phyloP scores from a whole-genome alignment of 768 basidiomycete species.

The Mycena latifolia region DNA sequence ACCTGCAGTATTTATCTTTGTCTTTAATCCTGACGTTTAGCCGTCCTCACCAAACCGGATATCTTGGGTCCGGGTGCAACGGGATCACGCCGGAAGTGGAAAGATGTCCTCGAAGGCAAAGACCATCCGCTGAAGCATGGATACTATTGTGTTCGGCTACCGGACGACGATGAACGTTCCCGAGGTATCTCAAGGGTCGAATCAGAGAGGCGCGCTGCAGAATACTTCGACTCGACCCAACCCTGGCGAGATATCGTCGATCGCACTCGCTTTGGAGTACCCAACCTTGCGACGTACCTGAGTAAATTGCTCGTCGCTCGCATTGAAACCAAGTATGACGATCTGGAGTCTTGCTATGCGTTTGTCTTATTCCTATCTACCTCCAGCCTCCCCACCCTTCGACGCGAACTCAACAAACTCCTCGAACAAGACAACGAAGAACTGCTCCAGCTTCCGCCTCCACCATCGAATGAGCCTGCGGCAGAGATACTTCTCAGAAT shows the following conservation, averaged over 20 bases:
- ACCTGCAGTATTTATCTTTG: neutral
- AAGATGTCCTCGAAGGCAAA: conserved; percentile 63
- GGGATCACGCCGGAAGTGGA: conserved; percentile 58
- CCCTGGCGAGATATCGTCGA: conserved; percentile 68
- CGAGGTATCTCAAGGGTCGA: conserved; percentile 49
- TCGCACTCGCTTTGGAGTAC: conserved; percentile 66
- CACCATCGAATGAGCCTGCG: conserved; percentile 52
- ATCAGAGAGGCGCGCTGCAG: conserved; percentile 49
- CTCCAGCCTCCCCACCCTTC: conserved; percentile 62
- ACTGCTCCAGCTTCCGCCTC: conserved; percentile 55
- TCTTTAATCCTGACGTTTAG: conserved; percentile 45
- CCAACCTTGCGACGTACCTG: conserved; percentile 63
- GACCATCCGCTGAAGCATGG: conserved; percentile 63
- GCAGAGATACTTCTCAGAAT: conserved; percentile 60
- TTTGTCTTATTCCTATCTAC: conserved; percentile 4
- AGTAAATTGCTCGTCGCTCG: conserved; percentile 63
- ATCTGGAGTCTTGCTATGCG: neutral
- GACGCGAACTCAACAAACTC: conserved; percentile 51
- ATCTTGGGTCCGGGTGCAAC: conserved; percentile 57
- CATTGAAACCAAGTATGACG: conserved; percentile 66
- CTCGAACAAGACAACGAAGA: conserved; percentile 50
- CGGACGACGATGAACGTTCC: conserved; percentile 67
- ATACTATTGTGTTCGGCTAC: conserved; percentile 76
- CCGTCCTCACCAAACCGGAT: conserved; percentile 81
- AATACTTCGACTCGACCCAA: conserved; percentile 59